These are phyloP conservation scores for Anthracocystis walkeri DNA, from an alignment of 1,284 basidiomycete genomes.

Conservation along the genomic window DNA sequence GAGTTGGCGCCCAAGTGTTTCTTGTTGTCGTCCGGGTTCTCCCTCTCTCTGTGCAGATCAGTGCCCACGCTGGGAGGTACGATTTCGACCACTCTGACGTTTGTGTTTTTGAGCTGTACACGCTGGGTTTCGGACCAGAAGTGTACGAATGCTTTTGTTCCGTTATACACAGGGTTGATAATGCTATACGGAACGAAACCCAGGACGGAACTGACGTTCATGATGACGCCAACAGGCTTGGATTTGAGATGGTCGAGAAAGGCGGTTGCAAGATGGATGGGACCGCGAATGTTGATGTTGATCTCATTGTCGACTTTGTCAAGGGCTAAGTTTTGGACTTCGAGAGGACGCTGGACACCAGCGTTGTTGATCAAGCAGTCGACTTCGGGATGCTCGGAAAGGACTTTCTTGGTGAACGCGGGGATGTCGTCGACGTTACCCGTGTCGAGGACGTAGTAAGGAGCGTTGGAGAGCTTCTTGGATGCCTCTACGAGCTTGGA, in stretches of 20 bases:
- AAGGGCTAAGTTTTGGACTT: slow-evolving; percentile 60
- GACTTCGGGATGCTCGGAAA: slow-evolving; percentile 70
- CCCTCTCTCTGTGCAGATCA: slow-evolving; percentile 58
- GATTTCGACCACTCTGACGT: slow-evolving; percentile 62
- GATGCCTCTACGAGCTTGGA: slow-evolving; percentile 65
- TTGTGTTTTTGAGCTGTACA: slow-evolving; percentile 59
- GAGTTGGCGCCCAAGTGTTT: slow-evolving; percentile 58
- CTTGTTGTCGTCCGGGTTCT: slow-evolving; percentile 65
- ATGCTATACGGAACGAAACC: slow-evolving; percentile 59
- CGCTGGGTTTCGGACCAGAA: slow-evolving; percentile 63
- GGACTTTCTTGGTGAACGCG: slow-evolving; percentile 65
- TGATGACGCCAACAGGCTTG: slow-evolving; percentile 55
- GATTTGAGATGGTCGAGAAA: slow-evolving; percentile 62
- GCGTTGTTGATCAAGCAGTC: slow-evolving; percentile 71
- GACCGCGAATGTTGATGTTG: slow-evolving; percentile 64
- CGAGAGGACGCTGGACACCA: slow-evolving; percentile 68
- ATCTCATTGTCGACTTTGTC: slow-evolving; percentile 62
- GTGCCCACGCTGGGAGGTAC: slow-evolving; percentile 63
- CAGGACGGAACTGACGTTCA: slow-evolving; percentile 63
- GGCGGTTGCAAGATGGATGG: slow-evolving; percentile 59
- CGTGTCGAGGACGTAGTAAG: slow-evolving; percentile 70
- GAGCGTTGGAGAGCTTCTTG: slow-evolving; percentile 64
- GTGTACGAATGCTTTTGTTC: slow-evolving; percentile 60
- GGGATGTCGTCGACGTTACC: slow-evolving; percentile 65
- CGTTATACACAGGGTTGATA: slow-evolving; percentile 59